Base-by-base conservation (phyloP, 2,329 filamentous ascomycete species). In the Hirsutella rhossiliensis region DNA sequence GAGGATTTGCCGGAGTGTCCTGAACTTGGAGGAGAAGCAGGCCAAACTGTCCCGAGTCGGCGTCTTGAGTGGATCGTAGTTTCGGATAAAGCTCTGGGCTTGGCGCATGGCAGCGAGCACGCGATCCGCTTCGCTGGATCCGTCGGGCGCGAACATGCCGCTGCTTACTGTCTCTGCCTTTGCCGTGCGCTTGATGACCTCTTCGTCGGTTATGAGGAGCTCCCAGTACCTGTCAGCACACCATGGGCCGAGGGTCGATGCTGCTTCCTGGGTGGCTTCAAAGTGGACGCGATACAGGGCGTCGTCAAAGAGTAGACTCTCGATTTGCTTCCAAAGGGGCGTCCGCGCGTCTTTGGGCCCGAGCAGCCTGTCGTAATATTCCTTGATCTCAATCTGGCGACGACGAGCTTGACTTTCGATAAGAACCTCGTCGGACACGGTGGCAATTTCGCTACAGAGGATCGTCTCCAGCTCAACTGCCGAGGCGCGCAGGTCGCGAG, bases 141-240 rank as follows among this genome's bases (percentile, higher is more conserved):
- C 49, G 19, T 54, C 43, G 6, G 52, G 44, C 4, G 45, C 50
- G 8, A 47, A 46, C 13, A 51, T 52, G 5, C 63, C 59, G 7
- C 62, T 60, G 47, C 72, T 72, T 2, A 73, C 71, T 46, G 72
- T 28, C 8, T 43, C 37, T 2, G 41, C 45, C 38, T 42, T 67
- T 45, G 75, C 69, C 41, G 83, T 73, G 3, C 87, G 65, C 49
- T 77, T 84, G 4, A 68, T 66, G 0, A 76, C 63, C 46, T 82
- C 75, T 3, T 78, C 68, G 6, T 85, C 76, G 0, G 73, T 71
- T 19, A 94, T 68, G 12, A 77, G 75, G 29, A 87, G 73, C 43
- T 75, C 69, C 88, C 88, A 95, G 45, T 87, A 80, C 42, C 79
- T 71, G 56, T 98, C 88, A 1, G 87, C 80, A 52, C 84, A 86